phyloP scores from a whole-genome alignment of 495 filamentous ascomycete species.

The Aspergillus nidulans region DNA sequence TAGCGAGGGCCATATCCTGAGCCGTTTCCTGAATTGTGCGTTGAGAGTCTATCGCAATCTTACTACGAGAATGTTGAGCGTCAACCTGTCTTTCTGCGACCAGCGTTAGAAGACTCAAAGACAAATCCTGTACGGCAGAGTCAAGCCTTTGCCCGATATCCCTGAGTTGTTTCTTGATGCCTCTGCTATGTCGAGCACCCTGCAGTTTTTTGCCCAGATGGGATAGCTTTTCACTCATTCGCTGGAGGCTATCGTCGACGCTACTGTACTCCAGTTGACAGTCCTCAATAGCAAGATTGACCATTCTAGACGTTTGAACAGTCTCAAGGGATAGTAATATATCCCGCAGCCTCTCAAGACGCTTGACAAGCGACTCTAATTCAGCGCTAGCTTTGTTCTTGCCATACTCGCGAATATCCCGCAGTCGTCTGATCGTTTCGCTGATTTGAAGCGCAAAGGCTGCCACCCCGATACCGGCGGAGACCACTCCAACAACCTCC shows the following conservation, averaged over 20 bases:
- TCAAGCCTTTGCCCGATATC: too few species aligned
- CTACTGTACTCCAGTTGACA: constrained; percentile 1
- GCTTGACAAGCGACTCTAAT: background rate
- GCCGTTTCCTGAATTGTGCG: too few species aligned
- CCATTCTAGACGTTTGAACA: background rate
- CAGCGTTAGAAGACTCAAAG: too few species aligned
- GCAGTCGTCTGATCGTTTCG: background rate
- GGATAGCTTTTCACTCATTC: background rate
- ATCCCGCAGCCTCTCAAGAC: background rate
- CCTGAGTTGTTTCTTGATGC: too few species aligned
- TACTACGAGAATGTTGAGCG: too few species aligned
- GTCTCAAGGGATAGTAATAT: background rate
- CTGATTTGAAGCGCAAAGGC: background rate
- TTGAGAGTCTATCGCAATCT: too few species aligned
- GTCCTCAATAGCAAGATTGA: background rate
- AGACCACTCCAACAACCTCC: background rate
- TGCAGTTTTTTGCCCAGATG: too few species aligned
- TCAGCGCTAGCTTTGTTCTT: background rate
- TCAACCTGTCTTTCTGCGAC: too few species aligned
- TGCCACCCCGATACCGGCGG: background rate
- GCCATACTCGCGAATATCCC: background rate
- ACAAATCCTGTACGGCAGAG: too few species aligned
- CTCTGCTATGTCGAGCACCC: too few species aligned
- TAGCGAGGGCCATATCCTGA: too few species aligned
- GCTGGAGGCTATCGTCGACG: background rate